Evolutionary conservation across 139 green algal species (phyloP), one percentile per base, ranked within the genome.

Genomic region (Pleodorina starrii): DNA sequence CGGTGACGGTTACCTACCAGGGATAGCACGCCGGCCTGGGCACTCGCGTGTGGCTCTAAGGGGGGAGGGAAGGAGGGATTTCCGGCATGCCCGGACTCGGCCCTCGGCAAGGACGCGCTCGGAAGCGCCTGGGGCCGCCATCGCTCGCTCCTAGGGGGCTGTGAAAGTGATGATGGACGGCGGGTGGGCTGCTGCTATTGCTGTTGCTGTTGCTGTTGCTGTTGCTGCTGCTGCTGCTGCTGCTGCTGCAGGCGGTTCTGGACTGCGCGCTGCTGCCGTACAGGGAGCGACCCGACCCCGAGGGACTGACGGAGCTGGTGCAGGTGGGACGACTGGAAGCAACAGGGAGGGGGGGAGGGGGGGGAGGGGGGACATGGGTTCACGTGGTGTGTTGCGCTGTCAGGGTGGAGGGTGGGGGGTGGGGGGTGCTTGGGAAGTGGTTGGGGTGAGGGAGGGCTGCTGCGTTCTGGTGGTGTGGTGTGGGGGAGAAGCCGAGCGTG

Each of bases 241-340:
- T 50, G 40, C 40, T 32, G 10, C 17, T 2, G 0, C 76, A 84
- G 78, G 25, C 38, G 27, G 54, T 85, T 36, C 54, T 85, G 38
- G 78, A 85, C 54, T 74, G 78, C 54, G 78, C 38, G 40, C 54
- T 85, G 54, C 5, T 73, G 78, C 78, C 44, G 5, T 85, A 85
- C 54, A 35, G 78, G 36, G 78, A 85, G 38, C 19, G 19, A 0
- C 78, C 78, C 1, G 54, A 73, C 54, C 78, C 78, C 3, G 54
- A 29, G 36, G 78, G 36, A 5, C 57, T 85, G 78, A 54, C 29
- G 36, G 54, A 73, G 54, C 54, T 85, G 78, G 54, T 85, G 54
- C 78, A 74, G 78, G 78, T 85, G 72, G 27, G 35, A 40, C 40
- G 40, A 19, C 3, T 21, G 42, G 73, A 19, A 35, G 73, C 40